Base-by-base conservation (phyloP, 495 filamentous ascomycete species). In the Talaromyces ruber region DNA sequence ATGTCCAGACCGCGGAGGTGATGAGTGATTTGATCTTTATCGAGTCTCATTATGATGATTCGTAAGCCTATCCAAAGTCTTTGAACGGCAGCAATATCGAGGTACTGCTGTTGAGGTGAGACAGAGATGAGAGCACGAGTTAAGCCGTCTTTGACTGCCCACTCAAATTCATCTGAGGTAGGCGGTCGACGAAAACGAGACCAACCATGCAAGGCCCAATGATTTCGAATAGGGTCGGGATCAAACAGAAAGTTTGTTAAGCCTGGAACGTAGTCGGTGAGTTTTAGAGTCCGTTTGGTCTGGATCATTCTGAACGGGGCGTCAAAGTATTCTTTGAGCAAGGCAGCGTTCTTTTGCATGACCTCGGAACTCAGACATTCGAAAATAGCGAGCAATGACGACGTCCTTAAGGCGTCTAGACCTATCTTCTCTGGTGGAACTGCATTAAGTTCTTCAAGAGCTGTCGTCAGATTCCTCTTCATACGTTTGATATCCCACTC, bases 231-330 rank as follows among this genome's bases (percentile, higher is more conserved):
- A 32, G 76, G 73, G 30, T 89, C 81, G 5, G 78, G 70, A 60
- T 88, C 84, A 66, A 96, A 96, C 2, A 97, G 77, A 66, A 96
- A 96, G 16, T 76, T 80, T 16, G 87, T 87, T 72, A 92, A 89
- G 8, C 90, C 89, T 9, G 92, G 93, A 6, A 91, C 79, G 54
- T 87, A 87, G 57, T 84, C 84, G 0, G 79, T 77, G 43, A 93
- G 79, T 65, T 86, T 90, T 5, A 96, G 76, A 9, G 78, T 80
- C 52, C 84, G 87, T 59, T 85, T 91, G 0, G 79, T 81, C 72
- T 96, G 92, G 11, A 91, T 86, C 0, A 89, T 75, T 65, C 81
- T 75, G 67, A 97, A 96, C 9, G 91, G 89, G 63, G 79, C 82
- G 66, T 95, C 85, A 66, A 97, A 93, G 64, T 85, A 72, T 39